phyloP scores from a whole-genome alignment of 495 filamentous ascomycete species.

The Sordaria brevicollis region DNA sequence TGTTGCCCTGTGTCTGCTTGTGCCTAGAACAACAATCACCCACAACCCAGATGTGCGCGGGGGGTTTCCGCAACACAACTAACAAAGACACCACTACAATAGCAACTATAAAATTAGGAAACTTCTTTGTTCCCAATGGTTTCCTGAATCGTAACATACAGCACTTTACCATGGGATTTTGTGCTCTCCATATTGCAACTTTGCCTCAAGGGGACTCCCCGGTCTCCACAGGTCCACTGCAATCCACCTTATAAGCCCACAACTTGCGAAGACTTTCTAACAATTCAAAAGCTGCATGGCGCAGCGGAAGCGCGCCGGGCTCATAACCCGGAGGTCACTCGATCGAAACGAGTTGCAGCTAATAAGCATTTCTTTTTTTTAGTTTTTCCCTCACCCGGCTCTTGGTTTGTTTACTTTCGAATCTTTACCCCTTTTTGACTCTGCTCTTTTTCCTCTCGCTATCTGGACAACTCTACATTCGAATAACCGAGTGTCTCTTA shows the following conservation, averaged over 20 bases:
- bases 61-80: neutral
- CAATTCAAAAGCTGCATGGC: slow-evolving; percentile 7
- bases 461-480: neutral
- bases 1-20: neutral
- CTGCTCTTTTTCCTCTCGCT: neutral
- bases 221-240: neutral
- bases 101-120: neutral
- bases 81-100: neutral
- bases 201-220: neutral
- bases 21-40: neutral
- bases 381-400: neutral
- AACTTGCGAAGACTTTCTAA: neutral
- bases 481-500: too few relatives aligned
- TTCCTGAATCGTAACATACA: too few relatives aligned
- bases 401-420: neutral
- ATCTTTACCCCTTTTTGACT: neutral
- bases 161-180: too few relatives aligned
- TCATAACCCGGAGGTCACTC: slow-evolving; percentile 16
- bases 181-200: neutral
- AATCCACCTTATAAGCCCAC: neutral
- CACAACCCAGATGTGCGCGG: neutral
- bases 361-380: slow-evolving; percentile 1
- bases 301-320: slow-evolving; percentile 16
- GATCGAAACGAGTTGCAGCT: slow-evolving; percentile 16
- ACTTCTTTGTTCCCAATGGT: too few relatives aligned